These are phyloP conservation scores for Cenchrus purpureus DNA, from an alignment of 176 grass and related monocot genomes.

Conservation along the genomic window DNA sequence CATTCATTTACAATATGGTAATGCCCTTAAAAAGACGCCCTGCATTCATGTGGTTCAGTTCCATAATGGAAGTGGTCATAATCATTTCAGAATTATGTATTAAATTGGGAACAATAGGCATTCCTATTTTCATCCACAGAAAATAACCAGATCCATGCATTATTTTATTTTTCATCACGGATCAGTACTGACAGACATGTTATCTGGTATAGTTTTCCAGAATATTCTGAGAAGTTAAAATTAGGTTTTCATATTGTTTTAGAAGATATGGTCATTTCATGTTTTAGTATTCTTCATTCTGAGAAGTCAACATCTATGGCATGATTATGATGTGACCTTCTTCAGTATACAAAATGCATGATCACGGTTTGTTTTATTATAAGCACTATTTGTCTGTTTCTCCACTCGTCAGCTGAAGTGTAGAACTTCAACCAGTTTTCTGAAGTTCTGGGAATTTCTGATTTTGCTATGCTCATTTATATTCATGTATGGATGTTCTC, in stretches of 20 bases:
- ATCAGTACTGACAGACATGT: background rate
- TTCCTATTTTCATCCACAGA: background rate
- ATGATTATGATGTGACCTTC: conserved; percentile 4
- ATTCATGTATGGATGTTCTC: background rate
- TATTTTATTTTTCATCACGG: conserved; percentile 33
- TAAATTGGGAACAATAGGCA: conserved; percentile 4
- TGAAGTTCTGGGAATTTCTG: background rate
- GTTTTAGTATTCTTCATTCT: background rate
- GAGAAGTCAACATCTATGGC: background rate
- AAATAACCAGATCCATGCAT: conserved; percentile 10
- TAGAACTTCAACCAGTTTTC: background rate
- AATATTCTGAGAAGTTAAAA: background rate
- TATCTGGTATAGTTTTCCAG: background rate
- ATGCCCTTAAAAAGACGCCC: conserved; percentile 4
- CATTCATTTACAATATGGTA: conserved; percentile 99
- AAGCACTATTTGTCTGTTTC: background rate
- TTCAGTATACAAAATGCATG: background rate
- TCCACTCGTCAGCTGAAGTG: background rate
- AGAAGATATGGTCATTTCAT: background rate
- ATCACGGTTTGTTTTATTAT: background rate
- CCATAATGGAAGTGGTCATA: background rate
- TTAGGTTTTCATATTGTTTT: background rate
- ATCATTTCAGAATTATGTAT: conserved; percentile 6
- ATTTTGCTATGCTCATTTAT: background rate
- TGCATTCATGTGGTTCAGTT: conserved; percentile 33